Conservation (phyloP, 768 basidiomycete genomes). For the Suillus sp. region DNA sequence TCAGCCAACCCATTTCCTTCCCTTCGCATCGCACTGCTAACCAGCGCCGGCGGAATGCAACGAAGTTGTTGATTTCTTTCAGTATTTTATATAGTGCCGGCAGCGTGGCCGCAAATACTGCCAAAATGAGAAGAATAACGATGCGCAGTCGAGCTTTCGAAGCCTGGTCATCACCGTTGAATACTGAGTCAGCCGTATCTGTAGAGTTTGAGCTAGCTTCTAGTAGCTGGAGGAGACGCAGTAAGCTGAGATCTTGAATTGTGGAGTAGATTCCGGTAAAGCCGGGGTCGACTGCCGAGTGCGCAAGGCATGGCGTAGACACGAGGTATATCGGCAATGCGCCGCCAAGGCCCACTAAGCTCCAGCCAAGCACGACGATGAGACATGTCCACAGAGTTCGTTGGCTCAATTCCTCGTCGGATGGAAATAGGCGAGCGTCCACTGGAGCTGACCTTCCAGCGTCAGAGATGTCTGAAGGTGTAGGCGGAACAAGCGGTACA, state of each 20-base stretch:
- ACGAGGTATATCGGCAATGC: slow-evolving; percentile 76
- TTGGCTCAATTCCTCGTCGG: slow-evolving; percentile 74
- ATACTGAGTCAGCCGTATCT: slow-evolving; percentile 25
- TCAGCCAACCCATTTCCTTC: slow-evolving; percentile 77
- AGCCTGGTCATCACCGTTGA: slow-evolving; percentile 40
- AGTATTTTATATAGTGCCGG: slow-evolving; percentile 69
- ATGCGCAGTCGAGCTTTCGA: slow-evolving; percentile 59
- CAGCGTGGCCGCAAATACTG: slow-evolving; percentile 59
- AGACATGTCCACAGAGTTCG: slow-evolving; percentile 70
- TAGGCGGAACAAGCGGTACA: slow-evolving; percentile 61
- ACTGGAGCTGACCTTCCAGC: slow-evolving; percentile 49
- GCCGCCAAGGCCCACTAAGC: slow-evolving; percentile 67
- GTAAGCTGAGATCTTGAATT: slow-evolving; percentile 74
- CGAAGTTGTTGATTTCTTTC: slow-evolving; percentile 59
- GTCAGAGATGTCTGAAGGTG: slow-evolving; percentile 59
- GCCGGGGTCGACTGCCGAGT: slow-evolving; percentile 43
- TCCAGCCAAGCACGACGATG: slow-evolving; percentile 64
- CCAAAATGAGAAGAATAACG: slow-evolving; percentile 66
- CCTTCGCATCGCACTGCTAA: slow-evolving; percentile 62
- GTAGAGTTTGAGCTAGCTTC: slow-evolving; percentile 44
- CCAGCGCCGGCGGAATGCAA: slow-evolving; percentile 61
- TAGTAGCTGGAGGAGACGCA: slow-evolving; percentile 68
- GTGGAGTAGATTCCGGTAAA: slow-evolving; percentile 66
- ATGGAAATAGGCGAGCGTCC: slow-evolving; percentile 65
- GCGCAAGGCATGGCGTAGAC: slow-evolving; percentile 65